Evolutionary conservation across 371 early-diverging fungal species (phyloP).

Genomic region (Mortierella sp.): DNA sequence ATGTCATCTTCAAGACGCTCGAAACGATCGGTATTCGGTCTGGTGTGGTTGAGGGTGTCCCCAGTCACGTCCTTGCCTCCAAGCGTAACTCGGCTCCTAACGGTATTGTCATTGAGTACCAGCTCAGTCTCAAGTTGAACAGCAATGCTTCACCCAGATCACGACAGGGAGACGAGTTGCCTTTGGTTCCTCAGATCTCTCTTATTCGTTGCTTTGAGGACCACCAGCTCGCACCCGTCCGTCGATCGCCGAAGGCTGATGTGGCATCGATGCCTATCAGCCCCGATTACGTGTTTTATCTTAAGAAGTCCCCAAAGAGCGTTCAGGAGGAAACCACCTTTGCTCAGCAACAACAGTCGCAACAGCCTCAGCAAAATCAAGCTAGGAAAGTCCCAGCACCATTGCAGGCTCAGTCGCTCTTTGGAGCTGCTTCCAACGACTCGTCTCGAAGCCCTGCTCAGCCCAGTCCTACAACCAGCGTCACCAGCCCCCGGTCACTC

Average conservation of each 20-base stretch:
- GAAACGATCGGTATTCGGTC: constrained; percentile 36
- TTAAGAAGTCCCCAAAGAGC: constrained; percentile 47
- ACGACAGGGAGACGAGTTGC: constrained; percentile 44
- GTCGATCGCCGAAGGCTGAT: constrained; percentile 56
- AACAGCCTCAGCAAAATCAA: constrained; percentile 13
- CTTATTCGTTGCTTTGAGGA: constrained; percentile 49
- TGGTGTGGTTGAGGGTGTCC: constrained; percentile 49
- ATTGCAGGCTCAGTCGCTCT: constrained; percentile 32
- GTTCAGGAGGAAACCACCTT: constrained; percentile 31
- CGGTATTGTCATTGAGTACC: constrained; percentile 51
- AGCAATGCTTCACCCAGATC: constrained; percentile 25
- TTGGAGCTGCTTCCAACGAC: constrained; percentile 16
- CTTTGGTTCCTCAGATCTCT: constrained; percentile 33
- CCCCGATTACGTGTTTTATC: constrained; percentile 49
- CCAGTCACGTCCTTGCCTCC: constrained; percentile 32
- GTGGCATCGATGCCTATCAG: constrained; percentile 48
- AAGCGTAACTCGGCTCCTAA: constrained; percentile 27
- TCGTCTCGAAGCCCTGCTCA: constrained; percentile 26
- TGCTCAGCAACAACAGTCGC: constrained; percentile 23
- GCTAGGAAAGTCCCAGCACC: constrained; percentile 36
- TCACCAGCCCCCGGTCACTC: constrained; percentile 36
- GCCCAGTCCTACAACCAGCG: constrained; percentile 32
- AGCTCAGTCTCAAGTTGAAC: constrained; percentile 37
- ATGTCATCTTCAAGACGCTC: constrained; percentile 45
- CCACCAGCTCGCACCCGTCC: constrained; percentile 43